Evolutionary conservation across 2,329 filamentous ascomycete species (phyloP), one percentile per base, ranked within the genome.

Genomic region (Chrysoporthe cubensis): DNA sequence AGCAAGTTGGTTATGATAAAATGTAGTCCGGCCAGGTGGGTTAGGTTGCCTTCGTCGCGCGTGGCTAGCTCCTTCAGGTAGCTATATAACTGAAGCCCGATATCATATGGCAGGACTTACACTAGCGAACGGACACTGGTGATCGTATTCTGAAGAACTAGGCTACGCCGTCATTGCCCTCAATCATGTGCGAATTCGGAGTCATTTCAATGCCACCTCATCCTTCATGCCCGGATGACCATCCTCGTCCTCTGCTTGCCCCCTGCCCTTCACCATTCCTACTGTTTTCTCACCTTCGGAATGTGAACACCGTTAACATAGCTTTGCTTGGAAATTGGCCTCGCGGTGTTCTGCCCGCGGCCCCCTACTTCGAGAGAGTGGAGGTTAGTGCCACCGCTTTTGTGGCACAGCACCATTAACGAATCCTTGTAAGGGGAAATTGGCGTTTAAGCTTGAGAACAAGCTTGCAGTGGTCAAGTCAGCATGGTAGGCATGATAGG

Each of bases 381-480:
- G 57, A 60, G 18, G 40, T 9, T n/a, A 26, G 6, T 21, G 21
- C 16, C 7, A 43, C 44, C 57, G 57, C 40, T 60, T 60, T 18
- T 43, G 57, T 60, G n/a, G 37, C 40, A 43, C 37, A 44, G 57
- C 57, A 7, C n/a, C 5, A 11, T n/a, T 16, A 18, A 13, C 18
- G 57, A 21, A 60, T 44, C 57, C 57, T 44, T 60, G 26, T 44
- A 6, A 26, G 26, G 64, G 50, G 43, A 42, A 63, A 48, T 63
- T 40, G 34, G n/a, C n/a, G 26, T 37, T 40, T 57, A 56, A 62
- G 58, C 18, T 40, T 46, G 34, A 8, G 18, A 4, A n/a, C 50
- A 46, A 42, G 58, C 48, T 57, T 43, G 57, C 37, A 21, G 60
- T 32, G 50, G 32, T 34, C 26, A 42, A 42, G 37, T 40, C 34